These are phyloP conservation scores for Cercospora nicotianae DNA, from an alignment of 2,329 filamentous ascomycete genomes.

Conservation along the genomic window DNA sequence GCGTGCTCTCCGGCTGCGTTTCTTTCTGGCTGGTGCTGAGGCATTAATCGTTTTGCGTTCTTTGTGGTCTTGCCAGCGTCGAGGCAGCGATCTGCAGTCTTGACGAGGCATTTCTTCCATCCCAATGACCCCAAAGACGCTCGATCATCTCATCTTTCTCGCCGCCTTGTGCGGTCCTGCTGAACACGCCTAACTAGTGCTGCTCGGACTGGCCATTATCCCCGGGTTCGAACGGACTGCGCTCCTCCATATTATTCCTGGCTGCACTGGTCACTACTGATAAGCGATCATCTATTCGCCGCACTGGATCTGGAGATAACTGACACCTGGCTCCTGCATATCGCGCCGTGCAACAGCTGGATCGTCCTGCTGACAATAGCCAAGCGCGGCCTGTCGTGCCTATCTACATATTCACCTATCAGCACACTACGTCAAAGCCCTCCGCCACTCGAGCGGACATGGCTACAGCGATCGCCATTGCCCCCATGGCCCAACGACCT, in stretches of 20 bases:
- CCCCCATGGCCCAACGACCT: constrained; percentile 48
- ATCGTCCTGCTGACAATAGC: constrained; percentile 12
- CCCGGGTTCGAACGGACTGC: neutral
- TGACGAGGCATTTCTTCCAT: neutral
- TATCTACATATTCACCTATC: constrained; percentile 26
- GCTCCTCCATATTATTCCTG: constrained; percentile 17
- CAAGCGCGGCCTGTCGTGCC: constrained; percentile 18
- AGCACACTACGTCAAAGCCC: constrained; percentile 23
- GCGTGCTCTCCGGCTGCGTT: neutral
- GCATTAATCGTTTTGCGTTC: too few species aligned
- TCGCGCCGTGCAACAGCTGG: constrained; percentile 17
- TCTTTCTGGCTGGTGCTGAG: constrained; percentile 1
- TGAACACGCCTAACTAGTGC: constrained; percentile 23
- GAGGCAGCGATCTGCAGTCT: neutral
- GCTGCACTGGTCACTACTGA: constrained; percentile 11
- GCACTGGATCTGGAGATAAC: constrained; percentile 10
- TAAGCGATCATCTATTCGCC: constrained; percentile 21
- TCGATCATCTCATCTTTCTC: constrained; percentile 39
- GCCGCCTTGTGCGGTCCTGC: constrained; percentile 34
- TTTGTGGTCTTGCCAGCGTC: neutral
- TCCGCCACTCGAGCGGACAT: constrained; percentile 34
- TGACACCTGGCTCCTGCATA: constrained; percentile 25
- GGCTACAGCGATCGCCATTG: constrained; percentile 52
- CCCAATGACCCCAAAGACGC: constrained; percentile 40
- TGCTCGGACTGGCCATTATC: neutral